phyloP scores from a whole-genome alignment of 495 filamentous ascomycete genomes.

The Terfezia boudieri region DNA sequence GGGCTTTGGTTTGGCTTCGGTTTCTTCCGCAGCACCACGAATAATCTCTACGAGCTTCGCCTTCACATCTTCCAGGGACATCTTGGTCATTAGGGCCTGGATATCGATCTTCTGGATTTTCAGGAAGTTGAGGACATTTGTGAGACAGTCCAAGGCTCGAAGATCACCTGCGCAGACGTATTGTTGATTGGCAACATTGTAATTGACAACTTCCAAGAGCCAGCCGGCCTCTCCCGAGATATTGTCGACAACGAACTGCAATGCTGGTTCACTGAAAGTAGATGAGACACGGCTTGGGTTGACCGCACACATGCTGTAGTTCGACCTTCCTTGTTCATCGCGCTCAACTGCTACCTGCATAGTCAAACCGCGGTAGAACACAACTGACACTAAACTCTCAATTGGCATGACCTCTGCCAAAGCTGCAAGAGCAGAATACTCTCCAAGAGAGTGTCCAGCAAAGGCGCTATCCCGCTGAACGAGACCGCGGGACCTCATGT shows the following conservation, averaged over 20 bases:
- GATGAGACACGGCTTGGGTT: constrained; percentile 85
- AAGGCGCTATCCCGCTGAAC: constrained; percentile 93
- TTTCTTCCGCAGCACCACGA: constrained; percentile 59
- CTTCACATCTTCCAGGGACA: constrained; percentile 56
- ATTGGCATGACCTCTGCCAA: constrained; percentile 98
- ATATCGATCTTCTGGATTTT: constrained; percentile 95
- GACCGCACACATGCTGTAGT: constrained; percentile 97
- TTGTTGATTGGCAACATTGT: constrained; percentile 95
- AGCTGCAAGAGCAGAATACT: constrained; percentile 92
- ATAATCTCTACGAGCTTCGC: constrained; percentile 68
- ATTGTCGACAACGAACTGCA: constrained; percentile 86
- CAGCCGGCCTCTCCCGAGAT: constrained; percentile 80
- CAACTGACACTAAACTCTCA: constrained; percentile 90
- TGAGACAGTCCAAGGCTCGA: constrained; percentile 82
- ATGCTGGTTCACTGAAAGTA: constrained; percentile 73
- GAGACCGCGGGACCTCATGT: constrained; percentile 91
- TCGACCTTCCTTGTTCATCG: constrained; percentile 74
- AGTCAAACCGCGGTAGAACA: constrained; percentile 95
- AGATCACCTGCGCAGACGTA: constrained; percentile 96
- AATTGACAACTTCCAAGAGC: constrained; percentile 97
- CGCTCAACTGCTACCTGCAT: constrained; percentile 99
- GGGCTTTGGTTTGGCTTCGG: constrained; percentile 66
- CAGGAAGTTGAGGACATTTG: constrained; percentile 76
- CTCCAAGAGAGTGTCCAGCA: constrained; percentile 90
- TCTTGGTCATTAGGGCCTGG: constrained; percentile 62